Evolutionary conservation across 768 basidiomycete species (phyloP), one percentile per base, ranked within the genome.

Genomic region (Boletus rubescentipes): DNA sequence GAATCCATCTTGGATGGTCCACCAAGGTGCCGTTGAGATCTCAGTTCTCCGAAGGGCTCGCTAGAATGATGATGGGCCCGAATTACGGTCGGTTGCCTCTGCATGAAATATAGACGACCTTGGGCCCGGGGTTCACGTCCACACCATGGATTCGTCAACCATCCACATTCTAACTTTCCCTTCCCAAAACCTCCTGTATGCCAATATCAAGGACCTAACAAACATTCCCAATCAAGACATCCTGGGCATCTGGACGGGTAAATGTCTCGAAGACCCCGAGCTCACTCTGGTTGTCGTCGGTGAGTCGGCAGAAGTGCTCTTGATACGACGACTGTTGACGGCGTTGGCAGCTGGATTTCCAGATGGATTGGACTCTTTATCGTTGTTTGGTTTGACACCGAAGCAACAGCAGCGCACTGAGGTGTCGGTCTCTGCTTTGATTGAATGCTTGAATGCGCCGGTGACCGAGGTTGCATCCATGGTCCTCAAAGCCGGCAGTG

Each of bases 241-340:
- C 31, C 15, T 32, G 7, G 31, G 35, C 7, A 31, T 49, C 5
- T 49, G 48, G 48, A 23, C 15, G 30, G 49, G 49, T 21, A 31
- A 49, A 49, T 49, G 49, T 11, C n/a, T 34, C 21, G 39, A 49
- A 49, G 49, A 49, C 30, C 38, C 49, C n/a, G 49, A 16, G 16
- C 49, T 49, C 6, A 40, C 49, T 20, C 18, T 49, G 12, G 30
- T 41, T 16, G 49, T 41, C 31, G 14, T 49, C 7, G 49, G 49
- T 49, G 8, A 12, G 49, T 41, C 20, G 5, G 29, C 14, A 41
- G 23, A 37, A 23, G n/a, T 29, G 38, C 40, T 9, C 2, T 23
- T 31, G 29, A 41, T 10, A 16, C 38, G 20, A 26, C 6, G 26
- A 6, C 6, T 26, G 26, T 26, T 26, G 6, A 26, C 26, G 26